These are phyloP conservation scores for Pseudoturritis turrita DNA, from an alignment of 345 rosid species.

Conservation along the genomic window DNA sequence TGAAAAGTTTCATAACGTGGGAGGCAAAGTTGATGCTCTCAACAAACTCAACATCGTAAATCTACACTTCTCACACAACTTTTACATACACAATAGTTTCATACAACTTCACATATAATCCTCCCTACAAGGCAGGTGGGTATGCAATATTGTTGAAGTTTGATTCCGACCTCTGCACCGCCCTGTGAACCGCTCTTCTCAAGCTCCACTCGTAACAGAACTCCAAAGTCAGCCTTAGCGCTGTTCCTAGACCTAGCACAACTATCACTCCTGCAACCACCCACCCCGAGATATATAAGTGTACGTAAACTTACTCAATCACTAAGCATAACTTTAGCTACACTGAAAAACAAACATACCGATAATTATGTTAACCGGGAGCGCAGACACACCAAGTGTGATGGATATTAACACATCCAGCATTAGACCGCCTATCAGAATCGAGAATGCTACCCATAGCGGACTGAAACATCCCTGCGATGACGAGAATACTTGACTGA, in stretches of 20 bases:
- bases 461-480: slow-evolving; percentile 76
- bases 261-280: slow-evolving; percentile 65
- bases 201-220: slow-evolving; percentile 82
- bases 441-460: slow-evolving; percentile 90
- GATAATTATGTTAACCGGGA: slow-evolving; percentile 88
- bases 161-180: slow-evolving; percentile 57
- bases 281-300: not conserved
- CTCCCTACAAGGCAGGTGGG: slow-evolving; percentile 56
- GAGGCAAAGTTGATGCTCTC: not conserved
- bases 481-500: not conserved
- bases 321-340: not conserved
- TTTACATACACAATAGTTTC: not conserved
- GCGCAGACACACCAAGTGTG: slow-evolving; percentile 79
- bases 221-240: slow-evolving; percentile 69
- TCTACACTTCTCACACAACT: slow-evolving; percentile 9
- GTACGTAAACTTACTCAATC: not conserved
- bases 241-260: slow-evolving; percentile 92
- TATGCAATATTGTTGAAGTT: slow-evolving; percentile 44
- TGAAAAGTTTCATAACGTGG: no score
- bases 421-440: slow-evolving; percentile 75
- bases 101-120: not conserved
- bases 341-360: slow-evolving; percentile 35
- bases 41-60: not conserved
- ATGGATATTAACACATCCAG: slow-evolving; percentile 84
- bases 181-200: slow-evolving; percentile 73